phyloP scores from a whole-genome alignment of 331 rosid genomes.

The Malus hybrid region DNA sequence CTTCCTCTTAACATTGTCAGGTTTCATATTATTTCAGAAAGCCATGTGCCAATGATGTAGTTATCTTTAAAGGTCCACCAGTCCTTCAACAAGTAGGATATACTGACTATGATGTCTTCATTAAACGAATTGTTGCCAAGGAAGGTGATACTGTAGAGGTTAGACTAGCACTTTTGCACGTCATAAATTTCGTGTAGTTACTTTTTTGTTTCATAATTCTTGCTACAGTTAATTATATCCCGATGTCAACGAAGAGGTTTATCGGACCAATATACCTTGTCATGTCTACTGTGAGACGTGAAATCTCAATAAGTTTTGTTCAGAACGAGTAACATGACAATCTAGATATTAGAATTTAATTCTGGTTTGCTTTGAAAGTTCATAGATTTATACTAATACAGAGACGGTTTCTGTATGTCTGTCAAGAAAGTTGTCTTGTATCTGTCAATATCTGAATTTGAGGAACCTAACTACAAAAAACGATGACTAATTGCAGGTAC shows the following conservation, averaged over 20 bases:
- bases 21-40: constrained; percentile 87
- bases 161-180: constrained; percentile 4
- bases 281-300: not conserved
- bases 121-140: constrained; percentile 84
- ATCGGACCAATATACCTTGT: not conserved
- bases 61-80: constrained; percentile 92
- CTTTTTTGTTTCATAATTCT: not conserved
- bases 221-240: not conserved
- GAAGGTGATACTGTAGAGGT: constrained; percentile 95
- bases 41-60: constrained; percentile 90
- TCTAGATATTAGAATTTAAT: not conserved
- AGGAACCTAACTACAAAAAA: constrained; percentile 5
- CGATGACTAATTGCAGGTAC: constrained; percentile 51
- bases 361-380: not conserved
- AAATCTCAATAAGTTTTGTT: not conserved
- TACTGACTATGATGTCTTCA: constrained; percentile 79
- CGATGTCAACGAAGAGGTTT: not conserved
- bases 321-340: not conserved
- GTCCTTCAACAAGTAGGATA: constrained; percentile 95
- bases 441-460: not conserved
- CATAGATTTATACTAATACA: not conserved
- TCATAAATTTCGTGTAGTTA: not conserved
- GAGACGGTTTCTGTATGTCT: not conserved
- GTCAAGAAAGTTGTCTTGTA: not conserved
- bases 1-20: constrained; percentile 27